phyloP scores from a whole-genome alignment of 176 grass and related monocot genomes.

The Aegilops longissima region DNA sequence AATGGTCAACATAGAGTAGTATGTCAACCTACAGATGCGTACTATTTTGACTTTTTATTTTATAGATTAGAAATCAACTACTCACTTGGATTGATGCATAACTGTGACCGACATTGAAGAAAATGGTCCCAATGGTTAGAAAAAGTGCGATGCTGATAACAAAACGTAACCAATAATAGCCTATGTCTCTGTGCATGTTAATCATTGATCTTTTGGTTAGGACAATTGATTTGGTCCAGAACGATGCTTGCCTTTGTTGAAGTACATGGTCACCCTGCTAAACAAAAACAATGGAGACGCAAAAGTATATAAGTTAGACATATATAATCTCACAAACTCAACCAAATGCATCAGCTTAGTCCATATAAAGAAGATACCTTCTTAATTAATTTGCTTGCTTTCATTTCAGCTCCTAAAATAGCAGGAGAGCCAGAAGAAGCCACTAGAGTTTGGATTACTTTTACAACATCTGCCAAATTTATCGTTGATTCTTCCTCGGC shows the following conservation, averaged over 20 bases:
- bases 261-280: conserved; percentile 1
- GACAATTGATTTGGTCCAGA: conserved; percentile 34
- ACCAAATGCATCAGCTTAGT: not conserved
- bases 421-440: not conserved
- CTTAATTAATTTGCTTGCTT: not conserved
- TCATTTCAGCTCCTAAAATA: not conserved
- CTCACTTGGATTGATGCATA: conserved; percentile 62
- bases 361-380: not conserved
- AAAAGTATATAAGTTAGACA: not conserved
- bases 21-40: not conserved
- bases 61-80: not conserved
- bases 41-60: not conserved
- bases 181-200: conserved; percentile 57
- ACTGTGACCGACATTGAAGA: conserved; percentile 30
- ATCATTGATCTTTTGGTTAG: conserved; percentile 51
- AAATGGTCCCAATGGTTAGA: conserved; percentile 59
- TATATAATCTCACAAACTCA: not conserved
- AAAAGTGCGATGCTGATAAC: conserved; percentile 38
- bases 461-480: not conserved
- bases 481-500: not conserved
- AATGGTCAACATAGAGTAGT: not conserved
- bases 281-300: not conserved
- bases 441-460: conserved; percentile 27
- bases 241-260: conserved; percentile 31
- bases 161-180: conserved; percentile 66